Evolutionary conservation across 2,329 filamentous ascomycete genomes (phyloP).

Genomic region (Diaporthe australafricana): DNA sequence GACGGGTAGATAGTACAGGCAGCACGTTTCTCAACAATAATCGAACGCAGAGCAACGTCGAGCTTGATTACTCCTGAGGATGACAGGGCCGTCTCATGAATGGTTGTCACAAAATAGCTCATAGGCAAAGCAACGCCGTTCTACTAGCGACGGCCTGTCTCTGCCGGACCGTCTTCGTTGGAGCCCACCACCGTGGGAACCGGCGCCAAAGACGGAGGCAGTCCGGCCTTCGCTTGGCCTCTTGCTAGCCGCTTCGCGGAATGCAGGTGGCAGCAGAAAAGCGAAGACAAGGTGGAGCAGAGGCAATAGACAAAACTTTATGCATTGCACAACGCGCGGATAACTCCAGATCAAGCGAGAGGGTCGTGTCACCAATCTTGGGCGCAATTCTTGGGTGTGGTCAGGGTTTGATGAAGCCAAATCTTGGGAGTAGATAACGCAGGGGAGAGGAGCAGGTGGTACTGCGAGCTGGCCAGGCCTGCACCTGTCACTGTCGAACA

Average conservation of each 20-base stretch:
- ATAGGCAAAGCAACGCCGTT: background rate
- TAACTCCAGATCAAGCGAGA: slow-evolving; percentile 2
- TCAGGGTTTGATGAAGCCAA: slow-evolving; percentile 33
- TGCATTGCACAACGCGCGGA: slow-evolving; percentile 17
- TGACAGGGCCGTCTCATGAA: slow-evolving; percentile 18
- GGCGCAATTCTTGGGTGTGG: slow-evolving; percentile 20
- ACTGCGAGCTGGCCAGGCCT: background rate
- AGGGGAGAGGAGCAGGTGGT: slow-evolving; percentile 5
- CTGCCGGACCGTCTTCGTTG: slow-evolving; percentile 13
- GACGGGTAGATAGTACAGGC: background rate
- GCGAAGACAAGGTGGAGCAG: background rate
- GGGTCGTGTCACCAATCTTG: slow-evolving; percentile 22
- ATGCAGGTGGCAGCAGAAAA: background rate
- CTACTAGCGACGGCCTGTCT: background rate
- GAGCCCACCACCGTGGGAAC: background rate
- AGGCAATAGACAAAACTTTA: slow-evolving; percentile 28
- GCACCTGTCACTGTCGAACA: background rate
- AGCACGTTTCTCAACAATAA: background rate
- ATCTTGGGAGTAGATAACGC: slow-evolving; percentile 26
- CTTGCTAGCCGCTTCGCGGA: slow-evolving; percentile 9
- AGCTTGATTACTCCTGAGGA: background rate
- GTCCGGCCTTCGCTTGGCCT: background rate
- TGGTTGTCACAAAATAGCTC: background rate
- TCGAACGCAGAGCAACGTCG: background rate
- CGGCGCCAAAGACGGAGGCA: slow-evolving; percentile 16